Percentiles rank a stretch among this genome's conserved stretches.
These are phyloP conservation scores for Xylaria sp. DNA, from an alignment of 2,329 filamentous ascomycete species.

Conservation along the genomic window DNA sequence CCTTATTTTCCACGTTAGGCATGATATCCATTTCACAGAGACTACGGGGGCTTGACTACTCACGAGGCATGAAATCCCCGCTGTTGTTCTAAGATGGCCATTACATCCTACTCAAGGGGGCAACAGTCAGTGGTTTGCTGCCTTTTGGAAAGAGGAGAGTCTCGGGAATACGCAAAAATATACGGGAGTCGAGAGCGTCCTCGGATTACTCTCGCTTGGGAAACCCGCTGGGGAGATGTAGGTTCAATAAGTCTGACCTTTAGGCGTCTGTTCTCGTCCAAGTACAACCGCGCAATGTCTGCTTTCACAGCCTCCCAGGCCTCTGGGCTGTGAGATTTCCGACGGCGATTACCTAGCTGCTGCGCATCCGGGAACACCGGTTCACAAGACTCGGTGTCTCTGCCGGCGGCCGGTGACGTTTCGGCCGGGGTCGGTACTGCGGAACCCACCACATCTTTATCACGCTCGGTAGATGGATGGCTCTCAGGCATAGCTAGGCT, in stretches of 20 bases:
- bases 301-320: slow-evolving; percentile 40
- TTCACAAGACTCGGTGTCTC: slow-evolving; percentile 20
- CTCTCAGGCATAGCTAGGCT: slow-evolving; percentile 16
- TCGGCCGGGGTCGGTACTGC: slow-evolving; percentile 15
- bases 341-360: slow-evolving; percentile 36
- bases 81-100: slow-evolving; percentile 44
- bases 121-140: slow-evolving; percentile 12
- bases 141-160: not conserved
- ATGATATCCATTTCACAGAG: not conserved
- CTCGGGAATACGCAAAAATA: not conserved
- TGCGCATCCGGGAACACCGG: slow-evolving; percentile 7
- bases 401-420: slow-evolving; percentile 12
- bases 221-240: not conserved
- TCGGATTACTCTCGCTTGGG: not conserved
- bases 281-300: slow-evolving; percentile 45
- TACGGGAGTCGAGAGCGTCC: not conserved
- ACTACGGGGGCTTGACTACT: slow-evolving; percentile 23
- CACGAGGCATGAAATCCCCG: slow-evolving; percentile 46
- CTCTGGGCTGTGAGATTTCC: slow-evolving; percentile 42
- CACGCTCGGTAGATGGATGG: slow-evolving; percentile 26
- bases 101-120: slow-evolving; percentile 42
- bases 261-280: slow-evolving; percentile 46
- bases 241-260: slow-evolving; percentile 39
- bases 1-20: slow-evolving; percentile 34
- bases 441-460: slow-evolving; percentile 14